These are phyloP conservation scores for Colletotrichum siamense DNA, from an alignment of 2,329 filamentous ascomycete genomes.

Conservation along the genomic window DNA sequence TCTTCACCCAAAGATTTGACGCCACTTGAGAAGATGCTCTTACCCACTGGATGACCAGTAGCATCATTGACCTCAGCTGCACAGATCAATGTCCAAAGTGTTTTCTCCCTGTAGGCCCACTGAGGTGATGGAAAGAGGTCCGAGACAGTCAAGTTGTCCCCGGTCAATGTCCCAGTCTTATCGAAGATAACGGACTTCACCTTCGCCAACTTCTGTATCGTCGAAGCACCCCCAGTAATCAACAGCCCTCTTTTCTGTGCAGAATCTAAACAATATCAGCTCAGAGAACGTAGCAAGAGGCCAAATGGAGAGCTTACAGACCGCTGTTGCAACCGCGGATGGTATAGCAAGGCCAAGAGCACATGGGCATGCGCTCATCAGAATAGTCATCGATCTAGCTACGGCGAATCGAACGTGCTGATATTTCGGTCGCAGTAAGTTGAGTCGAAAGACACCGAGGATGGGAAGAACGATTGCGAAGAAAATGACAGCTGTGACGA, in stretches of 20 bases:
- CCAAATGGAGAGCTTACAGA: background rate
- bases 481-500: background rate
- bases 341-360: background rate
- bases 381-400: background rate
- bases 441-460: background rate
- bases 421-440: background rate
- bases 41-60: background rate
- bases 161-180: background rate
- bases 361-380: background rate
- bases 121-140: background rate
- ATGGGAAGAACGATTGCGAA: background rate
- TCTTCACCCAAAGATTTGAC: background rate
- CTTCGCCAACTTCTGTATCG: background rate
- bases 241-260: background rate
- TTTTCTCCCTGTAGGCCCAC: background rate
- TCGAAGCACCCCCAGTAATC: background rate
- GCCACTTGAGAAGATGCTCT: background rate
- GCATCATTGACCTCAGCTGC: background rate
- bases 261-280: background rate
- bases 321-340: background rate
- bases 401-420: background rate
- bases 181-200: background rate
- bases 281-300: background rate
- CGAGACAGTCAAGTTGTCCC: background rate
- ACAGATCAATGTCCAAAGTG: background rate